Percentiles rank a stretch among this genome's conserved stretches.
Conservation (phyloP, 2,329 filamentous ascomycete genomes). For the Hypomyces perniciosus region DNA sequence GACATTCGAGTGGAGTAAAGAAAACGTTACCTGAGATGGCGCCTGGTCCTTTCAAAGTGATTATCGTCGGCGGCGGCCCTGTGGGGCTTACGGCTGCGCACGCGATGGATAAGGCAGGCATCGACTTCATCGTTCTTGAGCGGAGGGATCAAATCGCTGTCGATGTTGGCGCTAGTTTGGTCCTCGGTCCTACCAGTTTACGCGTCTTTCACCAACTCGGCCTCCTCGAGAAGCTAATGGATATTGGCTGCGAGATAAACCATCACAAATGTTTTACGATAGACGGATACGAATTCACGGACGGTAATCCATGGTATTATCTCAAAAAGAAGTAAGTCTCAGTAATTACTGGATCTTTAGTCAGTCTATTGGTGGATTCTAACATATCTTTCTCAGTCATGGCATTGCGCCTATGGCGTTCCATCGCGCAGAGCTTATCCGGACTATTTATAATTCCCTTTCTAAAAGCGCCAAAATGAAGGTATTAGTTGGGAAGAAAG, state of each 20-base stretch:
- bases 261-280: constrained; percentile 20
- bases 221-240: constrained; percentile 18
- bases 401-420: constrained; percentile 24
- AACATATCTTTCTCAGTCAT: constrained; percentile 14
- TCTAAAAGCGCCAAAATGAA: constrained; percentile 20
- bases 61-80: constrained; percentile 28
- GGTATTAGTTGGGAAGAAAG: constrained; percentile 18
- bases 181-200: constrained; percentile 23
- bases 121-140: constrained; percentile 28
- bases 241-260: constrained; percentile 18
- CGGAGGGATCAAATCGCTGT: constrained; percentile 18
- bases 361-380: too few relatives aligned
- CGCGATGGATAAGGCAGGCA: constrained; percentile 24
- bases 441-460: constrained; percentile 26
- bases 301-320: constrained; percentile 19
- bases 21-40: too few relatives aligned
- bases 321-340: constrained; percentile 20
- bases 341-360: neutral
- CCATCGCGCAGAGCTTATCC: constrained; percentile 31
- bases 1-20: too few relatives aligned
- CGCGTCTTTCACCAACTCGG: constrained; percentile 30
- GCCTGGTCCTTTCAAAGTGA: too few relatives aligned
- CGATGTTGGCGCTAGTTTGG: constrained; percentile 26
- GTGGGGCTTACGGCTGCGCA: constrained; percentile 25
- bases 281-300: constrained; percentile 22